phyloP scores from a whole-genome alignment of 1,139 yeast species.

The Schwanniomyces etchellsii region DNA sequence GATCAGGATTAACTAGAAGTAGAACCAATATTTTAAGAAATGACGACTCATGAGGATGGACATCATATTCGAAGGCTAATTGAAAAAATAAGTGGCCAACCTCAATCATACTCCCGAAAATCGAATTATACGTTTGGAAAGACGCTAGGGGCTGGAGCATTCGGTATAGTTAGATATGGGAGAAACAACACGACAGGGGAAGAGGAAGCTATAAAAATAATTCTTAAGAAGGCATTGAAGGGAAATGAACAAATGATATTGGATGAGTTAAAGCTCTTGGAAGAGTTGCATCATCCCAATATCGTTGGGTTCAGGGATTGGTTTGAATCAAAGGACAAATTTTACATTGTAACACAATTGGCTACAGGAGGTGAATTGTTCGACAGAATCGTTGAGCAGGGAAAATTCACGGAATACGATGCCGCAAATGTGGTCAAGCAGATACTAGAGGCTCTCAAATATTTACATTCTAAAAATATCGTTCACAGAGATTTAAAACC shows the following conservation, averaged over 20 bases:
- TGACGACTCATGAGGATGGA: constrained; percentile 6
- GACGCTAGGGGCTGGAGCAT: constrained; percentile 87
- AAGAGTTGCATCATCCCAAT: constrained; percentile 67
- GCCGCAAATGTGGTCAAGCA: constrained; percentile 69
- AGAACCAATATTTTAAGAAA: too few relatives aligned
- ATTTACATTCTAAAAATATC: constrained; percentile 67
- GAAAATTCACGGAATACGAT: constrained; percentile 79
- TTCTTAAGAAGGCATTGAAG: constrained; percentile 72
- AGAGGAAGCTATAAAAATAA: constrained; percentile 82
- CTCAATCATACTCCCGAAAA: constrained; percentile 61
- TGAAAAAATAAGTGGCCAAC: constrained; percentile 66
- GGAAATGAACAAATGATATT: constrained; percentile 68
- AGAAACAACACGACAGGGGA: constrained; percentile 51
- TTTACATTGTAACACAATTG: constrained; percentile 68
- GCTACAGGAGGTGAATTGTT: constrained; percentile 93
- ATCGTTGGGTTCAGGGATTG: constrained; percentile 81
- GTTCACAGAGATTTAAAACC: constrained; percentile 93
- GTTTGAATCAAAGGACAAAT: constrained; percentile 81
- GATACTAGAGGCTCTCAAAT: constrained; percentile 66
- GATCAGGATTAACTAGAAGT: too few relatives aligned
- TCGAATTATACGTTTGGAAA: constrained; percentile 64
- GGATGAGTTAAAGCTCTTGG: constrained; percentile 69
- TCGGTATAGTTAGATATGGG: constrained; percentile 84
- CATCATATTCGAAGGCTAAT: constrained; percentile 28
- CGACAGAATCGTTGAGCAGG: constrained; percentile 71